Evolutionary conservation across 768 basidiomycete species (phyloP).

Genomic region (Pisolithus sp.): DNA sequence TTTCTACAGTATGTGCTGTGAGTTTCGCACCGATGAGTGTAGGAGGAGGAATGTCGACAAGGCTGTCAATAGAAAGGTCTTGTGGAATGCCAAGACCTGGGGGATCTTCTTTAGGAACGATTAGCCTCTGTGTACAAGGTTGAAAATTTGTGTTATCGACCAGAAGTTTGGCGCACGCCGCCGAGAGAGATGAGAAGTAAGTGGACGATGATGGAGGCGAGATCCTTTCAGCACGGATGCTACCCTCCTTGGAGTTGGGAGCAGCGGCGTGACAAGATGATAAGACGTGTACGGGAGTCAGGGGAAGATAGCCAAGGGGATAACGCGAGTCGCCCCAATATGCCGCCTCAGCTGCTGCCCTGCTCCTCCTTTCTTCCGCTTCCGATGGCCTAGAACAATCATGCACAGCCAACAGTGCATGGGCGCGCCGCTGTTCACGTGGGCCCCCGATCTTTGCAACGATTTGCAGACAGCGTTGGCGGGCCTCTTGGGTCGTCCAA

Average conservation of each 20-base stretch:
- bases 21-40: constrained; percentile 50
- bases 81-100: neutral
- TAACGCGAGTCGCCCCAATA: constrained; percentile 68
- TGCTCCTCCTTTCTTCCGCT: neutral
- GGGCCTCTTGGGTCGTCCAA: constrained; percentile 78
- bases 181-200: constrained; percentile 46
- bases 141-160: constrained; percentile 31
- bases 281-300: constrained; percentile 54
- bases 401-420: constrained; percentile 46
- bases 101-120: neutral
- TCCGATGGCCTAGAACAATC: neutral
- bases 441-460: constrained; percentile 75
- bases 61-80: neutral
- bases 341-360: constrained; percentile 23
- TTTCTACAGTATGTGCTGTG: constrained; percentile 73
- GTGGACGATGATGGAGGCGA: neutral
- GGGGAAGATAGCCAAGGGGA: constrained; percentile 43
- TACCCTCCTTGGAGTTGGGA: neutral
- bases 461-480: constrained; percentile 66
- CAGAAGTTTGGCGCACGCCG: constrained; percentile 51
- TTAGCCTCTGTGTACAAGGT: no score
- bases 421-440: constrained; percentile 56
- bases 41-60: constrained; percentile 43
- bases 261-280: constrained; percentile 24
- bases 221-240: neutral